Conservation (phyloP, 345 rosid species). For the Arabidopsis suecica region DNA sequence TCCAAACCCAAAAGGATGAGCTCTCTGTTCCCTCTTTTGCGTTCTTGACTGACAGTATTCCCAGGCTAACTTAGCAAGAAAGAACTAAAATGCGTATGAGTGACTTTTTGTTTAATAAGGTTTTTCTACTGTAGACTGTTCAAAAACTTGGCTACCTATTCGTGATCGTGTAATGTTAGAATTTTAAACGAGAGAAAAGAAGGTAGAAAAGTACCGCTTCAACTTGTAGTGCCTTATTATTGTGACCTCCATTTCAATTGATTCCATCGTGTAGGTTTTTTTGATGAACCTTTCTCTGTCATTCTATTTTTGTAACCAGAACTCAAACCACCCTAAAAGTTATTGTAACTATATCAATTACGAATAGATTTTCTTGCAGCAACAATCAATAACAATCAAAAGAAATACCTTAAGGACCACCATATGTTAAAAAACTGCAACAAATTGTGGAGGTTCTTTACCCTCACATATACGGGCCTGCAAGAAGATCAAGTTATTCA, state of each 20-base stretch:
- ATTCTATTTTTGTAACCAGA: no score
- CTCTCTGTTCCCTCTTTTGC: slow-evolving; percentile 98
- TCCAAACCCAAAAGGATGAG: slow-evolving; percentile 74
- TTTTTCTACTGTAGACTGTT: no score
- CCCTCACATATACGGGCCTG: no score
- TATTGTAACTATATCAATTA: slow-evolving; percentile 38
- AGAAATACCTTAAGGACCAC: slow-evolving; percentile 81
- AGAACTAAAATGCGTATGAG: slow-evolving; percentile 45
- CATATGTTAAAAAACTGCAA: slow-evolving; percentile 93
- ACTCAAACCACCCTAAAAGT: not conserved
- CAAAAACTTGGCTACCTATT: no score
- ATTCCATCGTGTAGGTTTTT: no score
- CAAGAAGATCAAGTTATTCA: no score
- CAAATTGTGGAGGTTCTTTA: slow-evolving; percentile 84
- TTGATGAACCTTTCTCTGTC: no score
- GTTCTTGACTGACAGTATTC: slow-evolving; percentile 65
- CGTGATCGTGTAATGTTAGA: no score
- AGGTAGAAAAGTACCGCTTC: no score
- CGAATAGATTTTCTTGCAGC: slow-evolving; percentile 22
- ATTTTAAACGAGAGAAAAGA: not conserved
- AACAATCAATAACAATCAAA: slow-evolving; percentile 22
- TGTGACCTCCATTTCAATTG: no score
- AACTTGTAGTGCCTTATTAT: no score
- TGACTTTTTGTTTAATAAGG: no score
- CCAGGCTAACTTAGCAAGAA: slow-evolving; percentile 73